Conservation (phyloP, 257 asterid genomes). For the Gentiana straminea region DNA sequence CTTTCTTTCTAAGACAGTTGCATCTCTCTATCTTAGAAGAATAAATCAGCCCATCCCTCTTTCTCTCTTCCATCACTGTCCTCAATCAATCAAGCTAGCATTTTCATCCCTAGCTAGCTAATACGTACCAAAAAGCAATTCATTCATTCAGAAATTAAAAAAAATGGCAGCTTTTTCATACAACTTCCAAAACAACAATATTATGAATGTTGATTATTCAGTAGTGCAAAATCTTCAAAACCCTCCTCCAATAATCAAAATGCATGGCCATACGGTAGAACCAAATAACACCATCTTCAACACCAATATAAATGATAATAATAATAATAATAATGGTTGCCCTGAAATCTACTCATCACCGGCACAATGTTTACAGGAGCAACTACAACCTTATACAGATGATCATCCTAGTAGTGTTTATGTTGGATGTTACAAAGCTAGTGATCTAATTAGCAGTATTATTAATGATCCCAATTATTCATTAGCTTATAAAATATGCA, state of each 20-base stretch:
- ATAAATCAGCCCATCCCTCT: conserved; percentile 5
- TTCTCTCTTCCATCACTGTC: conserved; percentile 39
- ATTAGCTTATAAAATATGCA: conserved; percentile 15
- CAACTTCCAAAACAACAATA: conserved; percentile 17
- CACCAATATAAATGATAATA: not conserved
- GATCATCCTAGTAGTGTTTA: not conserved
- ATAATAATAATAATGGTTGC: not conserved
- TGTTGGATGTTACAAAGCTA: conserved; percentile 3
- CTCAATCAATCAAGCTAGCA: conserved; percentile 10
- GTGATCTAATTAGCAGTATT: not conserved
- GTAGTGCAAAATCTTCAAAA: conserved; percentile 17
- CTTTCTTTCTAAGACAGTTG: not conserved
- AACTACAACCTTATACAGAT: conserved; percentile 2
- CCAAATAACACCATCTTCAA: conserved; percentile 15
- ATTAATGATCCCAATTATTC: conserved; percentile 2
- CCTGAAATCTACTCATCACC: conserved; percentile 25
- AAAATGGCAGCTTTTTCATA: conserved; percentile 38
- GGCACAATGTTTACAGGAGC: conserved; percentile 9
- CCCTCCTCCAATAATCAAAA: conserved; percentile 10
- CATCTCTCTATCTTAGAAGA: conserved; percentile 4
- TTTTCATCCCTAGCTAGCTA: not conserved
- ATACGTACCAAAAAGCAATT: too few species aligned
- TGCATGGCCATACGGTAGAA: conserved; percentile 20
- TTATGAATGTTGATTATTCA: conserved; percentile 13
- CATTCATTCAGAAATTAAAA: too few species aligned